Base-by-base conservation (phyloP, 495 filamentous ascomycete species). In the Hypoxylon perforatum region DNA sequence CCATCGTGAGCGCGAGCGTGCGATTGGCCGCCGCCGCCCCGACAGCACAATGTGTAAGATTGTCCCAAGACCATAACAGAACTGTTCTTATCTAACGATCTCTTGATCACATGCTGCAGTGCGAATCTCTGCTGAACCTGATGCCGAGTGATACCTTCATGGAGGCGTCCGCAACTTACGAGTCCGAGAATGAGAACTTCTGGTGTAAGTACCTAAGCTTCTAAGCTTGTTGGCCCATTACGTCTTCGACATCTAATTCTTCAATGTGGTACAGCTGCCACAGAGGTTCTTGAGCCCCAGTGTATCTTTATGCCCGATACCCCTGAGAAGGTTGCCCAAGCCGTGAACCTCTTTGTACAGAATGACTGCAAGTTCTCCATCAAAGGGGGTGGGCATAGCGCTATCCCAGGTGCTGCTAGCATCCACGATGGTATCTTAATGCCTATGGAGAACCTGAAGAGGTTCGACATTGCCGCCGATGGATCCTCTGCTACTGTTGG, bases 371-470 rank as follows among this genome's bases (percentile, higher is more conserved):
- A 45, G 14, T 78, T 82, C 61, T 65, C 79, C 14, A 73, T 82
- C 10, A 78, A 77, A 17, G 69, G 77, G 10, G 79, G 79, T 9
- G 78, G 78, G 11, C 83, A 86, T 67, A 66, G 72, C 2, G 44
- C 72, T 12, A 77, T 73, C 49, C 57, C 53, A 1, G 82, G 82
- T 0, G 80, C 79, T 4, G 69, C 81, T 1, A 85, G 82, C 54
- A 80, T 85, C 25, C 45, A 80, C 1, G 61, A 65, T 23, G 84
- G 83, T 17, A 62, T 85, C 15, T 81, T 78, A 0, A 75, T 85
- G 55, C 81, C 84, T 64, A 67, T 86, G 48, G 46, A 58, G 21
- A 44, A 18, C 0, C 48, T 85, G 6, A 75, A 80, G 33, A 60
- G 65, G 6, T 65, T 84, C 36, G 71, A 55, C 1, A 53, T 80